phyloP scores from a whole-genome alignment of 164 flowering plant species.

The Umbilicus rupestris region DNA sequence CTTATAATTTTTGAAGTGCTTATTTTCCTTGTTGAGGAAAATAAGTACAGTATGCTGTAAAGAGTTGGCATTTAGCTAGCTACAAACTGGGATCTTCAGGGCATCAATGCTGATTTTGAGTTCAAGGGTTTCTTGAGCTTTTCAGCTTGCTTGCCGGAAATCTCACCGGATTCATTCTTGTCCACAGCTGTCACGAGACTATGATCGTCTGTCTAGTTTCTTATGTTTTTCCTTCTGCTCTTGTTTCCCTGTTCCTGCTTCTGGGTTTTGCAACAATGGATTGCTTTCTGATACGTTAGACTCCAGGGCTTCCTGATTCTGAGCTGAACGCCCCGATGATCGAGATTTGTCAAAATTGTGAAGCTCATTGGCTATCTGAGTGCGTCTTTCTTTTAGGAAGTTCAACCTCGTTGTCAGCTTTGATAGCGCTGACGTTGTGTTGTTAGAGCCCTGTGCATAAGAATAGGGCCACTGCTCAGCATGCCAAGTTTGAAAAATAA shows the following conservation, averaged over 20 bases:
- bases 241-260: background rate
- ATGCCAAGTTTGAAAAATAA: background rate
- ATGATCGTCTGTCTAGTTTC: constrained; percentile 11
- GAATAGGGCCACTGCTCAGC: background rate
- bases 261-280: constrained; percentile 9
- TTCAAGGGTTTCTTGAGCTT: constrained; percentile 15
- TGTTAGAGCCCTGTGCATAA: constrained; percentile 32
- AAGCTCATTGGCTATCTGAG: constrained; percentile 57
- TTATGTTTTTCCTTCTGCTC: constrained; percentile 12
- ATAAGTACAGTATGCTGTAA: background rate
- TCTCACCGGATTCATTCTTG: constrained; percentile 26
- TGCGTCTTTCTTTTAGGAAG: constrained; percentile 68
- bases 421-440: constrained; percentile 55
- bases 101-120: constrained; percentile 11
- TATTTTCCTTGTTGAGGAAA: background rate
- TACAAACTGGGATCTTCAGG: background rate
- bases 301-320: constrained; percentile 12
- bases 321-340: constrained; percentile 16
- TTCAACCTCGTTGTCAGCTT: constrained; percentile 68
- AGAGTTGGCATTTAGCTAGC: background rate
- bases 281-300: constrained; percentile 17
- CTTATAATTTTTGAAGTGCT: too few species aligned
- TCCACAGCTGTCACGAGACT: constrained; percentile 18
- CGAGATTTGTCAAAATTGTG: constrained; percentile 34
- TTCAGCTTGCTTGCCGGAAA: constrained; percentile 10